These are phyloP conservation scores for Pseudozyma sp. DNA, from an alignment of 1,284 basidiomycete genomes.

Conservation along the genomic window DNA sequence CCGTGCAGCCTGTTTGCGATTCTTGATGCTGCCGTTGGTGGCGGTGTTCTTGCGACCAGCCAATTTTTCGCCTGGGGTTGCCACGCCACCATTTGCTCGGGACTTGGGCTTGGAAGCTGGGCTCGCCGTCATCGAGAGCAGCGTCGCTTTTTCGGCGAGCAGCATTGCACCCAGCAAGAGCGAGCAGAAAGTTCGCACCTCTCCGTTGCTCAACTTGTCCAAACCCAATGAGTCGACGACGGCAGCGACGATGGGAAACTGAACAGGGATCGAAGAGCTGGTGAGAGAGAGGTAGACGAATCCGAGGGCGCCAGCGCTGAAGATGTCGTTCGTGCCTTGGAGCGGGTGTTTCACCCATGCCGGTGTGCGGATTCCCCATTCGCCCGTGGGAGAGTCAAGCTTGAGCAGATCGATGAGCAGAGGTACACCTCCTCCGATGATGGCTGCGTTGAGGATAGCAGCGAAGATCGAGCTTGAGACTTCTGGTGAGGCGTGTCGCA, in stretches of 20 bases:
- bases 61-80: constrained; percentile 1
- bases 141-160: constrained; percentile 26
- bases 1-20: constrained; percentile 7
- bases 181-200: constrained; percentile 25
- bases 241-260: constrained; percentile 3
- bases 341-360: constrained; percentile 44
- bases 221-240: constrained; percentile 2
- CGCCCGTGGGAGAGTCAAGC: constrained; percentile 50
- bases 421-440: constrained; percentile 55
- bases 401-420: constrained; percentile 54
- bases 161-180: constrained; percentile 19
- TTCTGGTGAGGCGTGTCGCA: constrained; percentile 30
- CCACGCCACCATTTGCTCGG: background rate
- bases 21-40: constrained; percentile 9
- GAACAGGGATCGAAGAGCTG: background rate
- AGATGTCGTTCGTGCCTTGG: constrained; percentile 44
- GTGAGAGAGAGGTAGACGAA: constrained; percentile 27
- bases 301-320: constrained; percentile 31
- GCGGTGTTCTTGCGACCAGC: constrained; percentile 8
- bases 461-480: constrained; percentile 50
- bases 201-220: constrained; percentile 8
- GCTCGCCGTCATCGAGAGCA: constrained; percentile 8
- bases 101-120: background rate
- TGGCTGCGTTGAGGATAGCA: constrained; percentile 44
- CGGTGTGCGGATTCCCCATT: constrained; percentile 53